Evolutionary conservation across 345 rosid species (phyloP).

Genomic region (Turritis glabra): DNA sequence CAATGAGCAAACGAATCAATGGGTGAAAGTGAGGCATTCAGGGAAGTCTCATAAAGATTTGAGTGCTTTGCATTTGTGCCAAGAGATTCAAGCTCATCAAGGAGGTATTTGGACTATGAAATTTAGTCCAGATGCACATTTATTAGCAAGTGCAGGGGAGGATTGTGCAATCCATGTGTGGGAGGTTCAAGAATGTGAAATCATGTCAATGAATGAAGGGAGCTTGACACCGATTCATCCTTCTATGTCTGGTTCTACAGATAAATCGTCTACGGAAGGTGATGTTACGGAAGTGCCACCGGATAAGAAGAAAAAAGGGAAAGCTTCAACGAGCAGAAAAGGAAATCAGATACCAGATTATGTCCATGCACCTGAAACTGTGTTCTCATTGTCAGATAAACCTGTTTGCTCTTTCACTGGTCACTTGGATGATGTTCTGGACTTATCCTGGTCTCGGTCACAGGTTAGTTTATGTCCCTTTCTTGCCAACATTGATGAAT

Average conservation of each 20-base stretch:
- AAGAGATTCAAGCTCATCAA: conserved; percentile 89
- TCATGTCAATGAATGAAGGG: conserved; percentile 69
- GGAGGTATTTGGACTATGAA: conserved; percentile 94
- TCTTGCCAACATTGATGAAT: conserved; percentile 2
- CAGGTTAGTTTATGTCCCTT: conserved; percentile 53
- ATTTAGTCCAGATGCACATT: conserved; percentile 58
- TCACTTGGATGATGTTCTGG: conserved; percentile 87
- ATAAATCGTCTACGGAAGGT: conserved; percentile 30
- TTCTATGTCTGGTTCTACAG: conserved; percentile 42
- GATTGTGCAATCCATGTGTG: conserved; percentile 74
- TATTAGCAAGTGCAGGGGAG: conserved; percentile 88
- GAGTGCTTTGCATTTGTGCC: conserved; percentile 83
- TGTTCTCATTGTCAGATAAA: conserved; percentile 75
- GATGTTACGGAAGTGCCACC: conserved; percentile 38
- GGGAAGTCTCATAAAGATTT: conserved; percentile 80
- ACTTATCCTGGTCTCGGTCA: conserved; percentile 90
- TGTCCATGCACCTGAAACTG: conserved; percentile 82
- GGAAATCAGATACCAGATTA: conserved; percentile 66
- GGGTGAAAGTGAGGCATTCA: conserved; percentile 82
- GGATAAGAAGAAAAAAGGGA: conserved; percentile 71
- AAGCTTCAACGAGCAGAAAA: conserved; percentile 46
- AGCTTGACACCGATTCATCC: conserved; percentile 62
- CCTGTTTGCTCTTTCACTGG: conserved; percentile 85
- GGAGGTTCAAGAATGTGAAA: conserved; percentile 94
- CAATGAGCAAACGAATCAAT: conserved; percentile 49